Base-by-base conservation (phyloP, 768 basidiomycete genomes). In the Tricholoma bakamatsutake region DNA sequence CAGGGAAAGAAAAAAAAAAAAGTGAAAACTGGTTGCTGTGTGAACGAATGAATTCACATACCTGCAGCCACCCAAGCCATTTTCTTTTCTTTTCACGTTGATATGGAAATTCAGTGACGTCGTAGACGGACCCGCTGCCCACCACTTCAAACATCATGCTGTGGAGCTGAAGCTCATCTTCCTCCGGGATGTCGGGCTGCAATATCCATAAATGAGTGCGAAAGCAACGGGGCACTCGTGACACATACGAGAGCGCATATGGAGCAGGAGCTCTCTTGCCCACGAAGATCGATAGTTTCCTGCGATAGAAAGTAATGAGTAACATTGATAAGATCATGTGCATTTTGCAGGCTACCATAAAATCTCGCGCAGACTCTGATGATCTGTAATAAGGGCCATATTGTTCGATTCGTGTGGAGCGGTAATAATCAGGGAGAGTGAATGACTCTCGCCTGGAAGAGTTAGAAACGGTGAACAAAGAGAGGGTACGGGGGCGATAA, bases 121-220 rank as follows among this genome's bases (percentile, higher is more conserved):
- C 10, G 18, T 28, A 3, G 15, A 10, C 37, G 15, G 15, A 40
- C 5, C 9, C 13, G 11, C n/a, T 9, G 9, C 27, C 21, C 21
- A 24, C 39, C n/a, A 42, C n/a, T 10, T 47, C 46, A 30, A 15
- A 47, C 13, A 6, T 3, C 13, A 9, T 47, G 46, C n/a, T 5
- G 28, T 47, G 24, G 6, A 40, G 12, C 18, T 52, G 27, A 30
- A 42, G 11, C 15, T 52, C 52, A 2, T 52, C 28, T 12, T 52
- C 52, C 28, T 52, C 52, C 13, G 17, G 21, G 15, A 52, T 52
- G 21, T 52, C 52, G 31, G 52, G 39, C 52, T 52, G 39, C 28
- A 31, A 17, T 5, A 28, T 11, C 39, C 15, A 6, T 27, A 8
- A 52, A 10, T 34, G 24, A 52, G 21, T 7, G 18, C 17, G 11